Evolutionary conservation across 129 eudicot genomes (phyloP).

Genomic region (Rutidosis leptorrhynchoides): DNA sequence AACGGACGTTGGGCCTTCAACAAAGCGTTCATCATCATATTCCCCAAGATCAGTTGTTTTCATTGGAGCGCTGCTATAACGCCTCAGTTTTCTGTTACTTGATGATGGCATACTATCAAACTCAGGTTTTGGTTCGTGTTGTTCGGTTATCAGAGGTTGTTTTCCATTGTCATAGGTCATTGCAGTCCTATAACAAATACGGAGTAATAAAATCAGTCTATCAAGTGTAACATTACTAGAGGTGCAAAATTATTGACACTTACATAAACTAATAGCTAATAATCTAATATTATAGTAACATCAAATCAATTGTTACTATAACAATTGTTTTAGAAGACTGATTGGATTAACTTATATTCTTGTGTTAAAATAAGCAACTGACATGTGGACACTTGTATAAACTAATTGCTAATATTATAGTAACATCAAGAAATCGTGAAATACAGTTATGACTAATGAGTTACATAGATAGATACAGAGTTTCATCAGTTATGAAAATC

Average conservation of each 20-base stretch:
- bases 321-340: not conserved
- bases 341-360: not conserved
- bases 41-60: conserved; percentile 42
- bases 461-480: not conserved
- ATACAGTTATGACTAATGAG: too few species aligned
- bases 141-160: conserved; percentile 31
- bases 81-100: conserved; percentile 53
- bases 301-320: too few species aligned
- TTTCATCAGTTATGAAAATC: not conserved
- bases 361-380: not conserved
- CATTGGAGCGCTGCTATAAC: conserved; percentile 66
- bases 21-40: conserved; percentile 14
- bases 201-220: not conserved
- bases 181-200: conserved; percentile 18
- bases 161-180: conserved; percentile 51
- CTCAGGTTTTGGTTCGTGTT: conserved; percentile 14
- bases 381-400: not conserved
- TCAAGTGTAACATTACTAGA: conserved; percentile 1
- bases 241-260: not conserved
- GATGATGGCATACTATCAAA: conserved; percentile 11
- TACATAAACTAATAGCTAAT: too few species aligned
- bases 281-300: too few species aligned
- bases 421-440: not conserved
- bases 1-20: conserved; percentile 30
- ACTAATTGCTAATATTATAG: not conserved